Evolutionary conservation across 2,329 filamentous ascomycete genomes (phyloP).

Genomic region (Aspergillus hortae): DNA sequence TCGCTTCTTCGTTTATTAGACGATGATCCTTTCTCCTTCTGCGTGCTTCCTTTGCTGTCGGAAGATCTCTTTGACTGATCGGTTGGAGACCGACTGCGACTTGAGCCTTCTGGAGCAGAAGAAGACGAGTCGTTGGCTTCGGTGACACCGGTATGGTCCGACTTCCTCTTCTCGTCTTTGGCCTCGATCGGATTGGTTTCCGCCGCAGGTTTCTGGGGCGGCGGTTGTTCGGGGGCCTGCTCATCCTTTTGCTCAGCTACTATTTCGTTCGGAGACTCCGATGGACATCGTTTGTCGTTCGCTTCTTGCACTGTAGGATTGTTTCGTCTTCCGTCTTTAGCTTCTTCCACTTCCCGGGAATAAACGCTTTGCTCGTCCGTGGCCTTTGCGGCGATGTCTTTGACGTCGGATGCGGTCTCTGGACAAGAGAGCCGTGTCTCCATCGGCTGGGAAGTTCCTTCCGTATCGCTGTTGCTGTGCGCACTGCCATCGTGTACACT

Average conservation of each 20-base stretch:
- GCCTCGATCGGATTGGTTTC: too few species aligned
- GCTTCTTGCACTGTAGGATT: background rate
- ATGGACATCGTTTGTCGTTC: background rate
- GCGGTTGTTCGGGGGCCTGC: background rate
- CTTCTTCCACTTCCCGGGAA: conserved; percentile 5
- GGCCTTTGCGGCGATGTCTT: background rate
- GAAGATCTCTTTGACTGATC: background rate
- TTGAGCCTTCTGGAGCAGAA: background rate
- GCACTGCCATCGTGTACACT: background rate
- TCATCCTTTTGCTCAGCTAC: background rate
- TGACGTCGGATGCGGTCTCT: background rate
- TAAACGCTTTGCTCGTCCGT: conserved; percentile 3
- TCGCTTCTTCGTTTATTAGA: conserved; percentile 1
- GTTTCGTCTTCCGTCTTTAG: background rate
- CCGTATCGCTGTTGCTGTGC: background rate
- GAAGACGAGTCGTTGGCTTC: background rate
- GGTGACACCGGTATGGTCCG: background rate
- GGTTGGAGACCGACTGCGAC: background rate
- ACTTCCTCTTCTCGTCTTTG: background rate
- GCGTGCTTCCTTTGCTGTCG: background rate
- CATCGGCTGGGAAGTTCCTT: background rate
- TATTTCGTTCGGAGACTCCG: background rate
- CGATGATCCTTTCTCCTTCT: background rate
- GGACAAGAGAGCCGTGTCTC: background rate
- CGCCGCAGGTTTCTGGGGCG: background rate